Conservation (phyloP, 2,329 filamentous ascomycete genomes). For the Lojkania enalia region DNA sequence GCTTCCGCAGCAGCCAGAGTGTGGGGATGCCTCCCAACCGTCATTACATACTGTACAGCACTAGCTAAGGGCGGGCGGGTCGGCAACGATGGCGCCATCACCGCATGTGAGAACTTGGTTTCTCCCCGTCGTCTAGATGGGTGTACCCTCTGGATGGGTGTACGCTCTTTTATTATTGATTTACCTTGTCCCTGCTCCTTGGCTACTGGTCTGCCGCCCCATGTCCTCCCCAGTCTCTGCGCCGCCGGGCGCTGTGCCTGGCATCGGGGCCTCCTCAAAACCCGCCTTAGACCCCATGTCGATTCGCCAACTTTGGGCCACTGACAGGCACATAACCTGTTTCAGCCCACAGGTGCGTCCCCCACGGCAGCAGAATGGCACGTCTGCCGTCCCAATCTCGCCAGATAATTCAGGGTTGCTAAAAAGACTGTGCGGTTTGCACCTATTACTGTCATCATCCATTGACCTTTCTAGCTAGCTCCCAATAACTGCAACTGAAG, state of each 20-base stretch:
- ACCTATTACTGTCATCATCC: constrained; percentile 12
- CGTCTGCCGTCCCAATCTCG: background rate
- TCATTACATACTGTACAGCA: too few relatives aligned
- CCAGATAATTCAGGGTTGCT: constrained; percentile 8
- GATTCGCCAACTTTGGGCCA: background rate
- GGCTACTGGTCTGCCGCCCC: constrained; percentile 2
- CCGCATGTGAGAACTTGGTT: constrained; percentile 7
- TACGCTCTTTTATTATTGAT: background rate
- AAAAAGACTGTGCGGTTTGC: background rate
- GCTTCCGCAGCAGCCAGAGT: too few relatives aligned
- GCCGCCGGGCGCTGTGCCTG: constrained; percentile 8
- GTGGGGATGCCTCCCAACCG: too few relatives aligned
- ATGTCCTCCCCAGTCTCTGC: constrained; percentile 4
- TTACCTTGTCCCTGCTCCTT: background rate
- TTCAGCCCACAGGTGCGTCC: constrained; percentile 7
- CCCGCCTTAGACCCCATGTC: background rate
- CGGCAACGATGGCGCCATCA: background rate
- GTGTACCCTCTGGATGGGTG: too few relatives aligned
- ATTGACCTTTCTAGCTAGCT: constrained; percentile 14
- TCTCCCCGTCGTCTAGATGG: constrained; percentile 8
- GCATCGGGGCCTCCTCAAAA: constrained; percentile 6
- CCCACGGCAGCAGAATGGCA: constrained; percentile 4
- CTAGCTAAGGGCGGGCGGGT: too few relatives aligned
- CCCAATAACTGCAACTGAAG: constrained; percentile 12
- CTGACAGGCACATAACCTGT: constrained; percentile 1